Base-by-base conservation (phyloP, 2,329 filamentous ascomycete genomes). In the Emmonsiellopsis sp. region DNA sequence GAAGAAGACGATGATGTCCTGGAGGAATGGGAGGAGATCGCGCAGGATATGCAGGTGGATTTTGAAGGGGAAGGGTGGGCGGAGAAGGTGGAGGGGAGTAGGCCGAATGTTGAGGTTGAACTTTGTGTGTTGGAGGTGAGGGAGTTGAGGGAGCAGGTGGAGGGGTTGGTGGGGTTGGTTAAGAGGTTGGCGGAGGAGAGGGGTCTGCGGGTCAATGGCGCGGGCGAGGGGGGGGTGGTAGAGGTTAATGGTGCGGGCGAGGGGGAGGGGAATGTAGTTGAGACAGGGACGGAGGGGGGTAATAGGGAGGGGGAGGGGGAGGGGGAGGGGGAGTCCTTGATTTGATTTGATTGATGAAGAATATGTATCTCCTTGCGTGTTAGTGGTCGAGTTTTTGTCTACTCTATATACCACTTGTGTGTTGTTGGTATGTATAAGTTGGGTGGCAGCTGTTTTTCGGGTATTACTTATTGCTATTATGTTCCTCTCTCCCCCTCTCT, bases 1-100 rank as follows among this genome's bases (percentile, higher is more conserved):
- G 91, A 96, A 60, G 86, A 86, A 2, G 93, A 98, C 60, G 93
- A 98, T 61, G 90, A 96, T 60, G 83, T 83, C 0, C 73, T 86
- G 7, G 87, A 97, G 65, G 92, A 96, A 67, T 98, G 93, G 93
- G 93, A 98, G 72, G 86, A 95, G 67, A 75, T 92, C 65, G 70
- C 69, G 3, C 71, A 77, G 7, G 75, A 75, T 6, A 43, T 60
- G 7, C 40, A 54, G 32, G 32, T 43, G 34, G 63, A 62, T 37
- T 87, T 94, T 63, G 88, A 95, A 63, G 76, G 80, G 0, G 87
- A 92, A 56, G 68, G 87, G 0, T 98, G 93, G 93, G 76, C 80
- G 37, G 89, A 93, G 76, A 84, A 79, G 53, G 90, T 95, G 2
- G 77, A 83, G 49, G 72, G 76, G n/a, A 85, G 82, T 21, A 87